phyloP scores from a whole-genome alignment of 257 asterid species.

The Lithospermum erythrorhizon region DNA sequence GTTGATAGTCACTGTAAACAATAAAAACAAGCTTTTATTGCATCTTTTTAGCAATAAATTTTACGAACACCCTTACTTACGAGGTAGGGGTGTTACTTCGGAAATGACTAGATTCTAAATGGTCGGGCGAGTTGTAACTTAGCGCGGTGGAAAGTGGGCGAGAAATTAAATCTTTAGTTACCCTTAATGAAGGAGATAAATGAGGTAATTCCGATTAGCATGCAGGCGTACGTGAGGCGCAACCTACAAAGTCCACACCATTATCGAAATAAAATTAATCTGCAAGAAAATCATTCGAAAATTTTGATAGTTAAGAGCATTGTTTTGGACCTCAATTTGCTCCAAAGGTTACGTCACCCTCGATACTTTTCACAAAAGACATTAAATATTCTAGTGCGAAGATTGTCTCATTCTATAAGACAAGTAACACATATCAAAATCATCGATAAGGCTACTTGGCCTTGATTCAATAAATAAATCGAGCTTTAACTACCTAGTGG shows the following conservation, averaged over 20 bases:
- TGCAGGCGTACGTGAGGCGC: conserved; percentile 41
- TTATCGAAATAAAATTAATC: conserved; percentile 8
- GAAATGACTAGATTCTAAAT: neutral
- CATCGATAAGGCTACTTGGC: conserved; percentile 4
- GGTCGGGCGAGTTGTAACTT: too few species aligned
- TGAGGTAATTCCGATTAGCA: conserved; percentile 50
- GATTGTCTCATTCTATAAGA: conserved; percentile 40
- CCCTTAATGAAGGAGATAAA: conserved; percentile 55
- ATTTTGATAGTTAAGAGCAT: conserved; percentile 8
- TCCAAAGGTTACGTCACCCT: conserved; percentile 26
- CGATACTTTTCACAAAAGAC: conserved; percentile 29
- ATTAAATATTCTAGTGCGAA: conserved; percentile 55
- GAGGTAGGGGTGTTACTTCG: neutral
- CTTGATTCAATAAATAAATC: conserved; percentile 1
- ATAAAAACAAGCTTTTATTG: neutral
- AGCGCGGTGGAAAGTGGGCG: neutral
- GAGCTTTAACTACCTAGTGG: conserved; percentile 31
- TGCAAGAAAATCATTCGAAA: neutral
- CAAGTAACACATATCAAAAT: conserved; percentile 8
- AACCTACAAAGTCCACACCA: conserved; percentile 33
- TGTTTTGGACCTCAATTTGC: conserved; percentile 59
- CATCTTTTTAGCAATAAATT: too few species aligned
- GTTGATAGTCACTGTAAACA: too few species aligned
- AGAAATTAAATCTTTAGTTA: conserved; percentile 18
- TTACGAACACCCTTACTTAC: too few species aligned